phyloP scores from a whole-genome alignment of 768 basidiomycete genomes.

The Suillus paluster region DNA sequence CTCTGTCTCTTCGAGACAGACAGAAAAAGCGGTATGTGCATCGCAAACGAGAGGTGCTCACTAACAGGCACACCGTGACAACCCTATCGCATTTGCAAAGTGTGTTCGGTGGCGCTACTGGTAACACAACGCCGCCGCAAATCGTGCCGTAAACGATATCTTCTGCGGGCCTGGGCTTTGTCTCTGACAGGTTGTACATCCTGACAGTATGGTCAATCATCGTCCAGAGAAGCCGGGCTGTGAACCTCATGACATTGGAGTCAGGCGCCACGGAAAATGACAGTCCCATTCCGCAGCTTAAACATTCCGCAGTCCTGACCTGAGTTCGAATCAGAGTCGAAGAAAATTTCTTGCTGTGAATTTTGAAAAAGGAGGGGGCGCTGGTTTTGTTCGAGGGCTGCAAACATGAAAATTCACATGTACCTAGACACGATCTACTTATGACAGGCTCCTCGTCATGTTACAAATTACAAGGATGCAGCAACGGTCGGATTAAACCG shows the following conservation, averaged over 20 bases:
- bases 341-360: neutral
- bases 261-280: neutral
- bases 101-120: conserved; percentile 2
- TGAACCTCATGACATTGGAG: neutral
- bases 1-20: neutral
- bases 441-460: neutral
- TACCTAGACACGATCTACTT: neutral
- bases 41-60: neutral
- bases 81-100: neutral
- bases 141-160: neutral
- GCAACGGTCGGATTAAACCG: neutral
- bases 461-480: neutral
- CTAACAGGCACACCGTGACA: too few species aligned
- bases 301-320: neutral
- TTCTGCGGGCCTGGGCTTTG: neutral
- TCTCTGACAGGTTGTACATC: neutral
- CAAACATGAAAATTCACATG: neutral
- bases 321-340: neutral
- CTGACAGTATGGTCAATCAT: neutral
- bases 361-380: neutral
- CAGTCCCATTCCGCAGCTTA: neutral
- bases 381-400: neutral
- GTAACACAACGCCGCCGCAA: neutral
- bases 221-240: neutral
- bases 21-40: neutral